phyloP scores from a whole-genome alignment of 2,329 filamentous ascomycete species.

The Neofusicoccum umdonicola region DNA sequence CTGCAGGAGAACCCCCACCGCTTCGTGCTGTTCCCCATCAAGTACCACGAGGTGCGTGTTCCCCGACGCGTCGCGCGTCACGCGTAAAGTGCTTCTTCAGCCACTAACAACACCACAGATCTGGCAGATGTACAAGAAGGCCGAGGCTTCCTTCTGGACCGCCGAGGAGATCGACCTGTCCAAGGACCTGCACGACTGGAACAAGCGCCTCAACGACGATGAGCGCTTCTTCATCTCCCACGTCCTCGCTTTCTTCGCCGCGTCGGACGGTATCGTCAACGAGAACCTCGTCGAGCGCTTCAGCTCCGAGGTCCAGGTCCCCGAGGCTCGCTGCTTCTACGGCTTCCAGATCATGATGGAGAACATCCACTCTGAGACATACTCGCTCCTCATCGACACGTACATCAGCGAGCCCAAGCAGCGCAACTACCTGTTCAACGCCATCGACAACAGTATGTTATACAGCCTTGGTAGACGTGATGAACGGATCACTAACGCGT shows the following conservation, averaged over 20 bases:
- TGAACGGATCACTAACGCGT: slow-evolving; percentile 29
- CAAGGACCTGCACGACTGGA: slow-evolving; percentile 99
- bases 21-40: slow-evolving; percentile 98
- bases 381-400: slow-evolving; percentile 97
- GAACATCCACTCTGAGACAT: slow-evolving; percentile 99
- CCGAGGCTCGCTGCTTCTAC: slow-evolving; percentile 99
- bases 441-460: slow-evolving; percentile 87
- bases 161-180: slow-evolving; percentile 99
- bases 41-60: slow-evolving; percentile 90
- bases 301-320: slow-evolving; percentile 93
- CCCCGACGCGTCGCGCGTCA: slow-evolving; percentile 44
- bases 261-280: slow-evolving; percentile 98
- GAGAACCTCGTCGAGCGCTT: slow-evolving; percentile 99
- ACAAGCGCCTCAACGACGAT: slow-evolving; percentile 93
- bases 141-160: slow-evolving; percentile 99
- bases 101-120: slow-evolving; percentile 62
- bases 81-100: slow-evolving; percentile 10
- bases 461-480: background rate
- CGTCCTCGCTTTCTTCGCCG: slow-evolving; percentile 98
- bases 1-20: slow-evolving; percentile 93
- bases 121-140: slow-evolving; percentile 99
- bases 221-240: slow-evolving; percentile 98
- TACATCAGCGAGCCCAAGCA: slow-evolving; percentile 98
- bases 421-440: slow-evolving; percentile 92
- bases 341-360: slow-evolving; percentile 99